Evolutionary conservation across 2,329 filamentous ascomycete genomes (phyloP).

Genomic region (Stachybotrys echinatus): DNA sequence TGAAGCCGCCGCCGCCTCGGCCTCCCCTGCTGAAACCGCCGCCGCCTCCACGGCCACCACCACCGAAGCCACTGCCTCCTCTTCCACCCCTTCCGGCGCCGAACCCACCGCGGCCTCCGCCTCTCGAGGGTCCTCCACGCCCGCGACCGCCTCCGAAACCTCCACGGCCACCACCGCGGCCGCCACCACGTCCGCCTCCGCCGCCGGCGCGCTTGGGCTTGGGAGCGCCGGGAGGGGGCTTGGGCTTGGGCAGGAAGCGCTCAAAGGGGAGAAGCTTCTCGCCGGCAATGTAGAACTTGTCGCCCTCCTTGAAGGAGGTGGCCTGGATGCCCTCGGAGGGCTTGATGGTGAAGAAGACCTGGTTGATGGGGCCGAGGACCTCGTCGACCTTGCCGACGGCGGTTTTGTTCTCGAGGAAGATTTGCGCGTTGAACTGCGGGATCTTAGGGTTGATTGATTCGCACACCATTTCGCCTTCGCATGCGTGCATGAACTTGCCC

Average conservation of each 20-base stretch:
- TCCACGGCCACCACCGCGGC: constrained; percentile 26
- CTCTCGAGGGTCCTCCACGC: constrained; percentile 30
- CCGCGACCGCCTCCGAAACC: constrained; percentile 25
- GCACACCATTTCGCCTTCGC: constrained; percentile 98
- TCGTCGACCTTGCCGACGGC: constrained; percentile 96
- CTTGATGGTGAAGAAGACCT: constrained; percentile 98
- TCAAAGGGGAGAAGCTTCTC: constrained; percentile 95
- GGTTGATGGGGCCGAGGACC: constrained; percentile 93
- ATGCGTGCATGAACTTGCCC: constrained; percentile 89
- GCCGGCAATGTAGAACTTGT: constrained; percentile 93
- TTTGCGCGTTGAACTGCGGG: constrained; percentile 97
- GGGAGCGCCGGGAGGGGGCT: constrained; percentile 60
- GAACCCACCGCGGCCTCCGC: constrained; percentile 35
- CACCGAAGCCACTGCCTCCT: constrained; percentile 26
- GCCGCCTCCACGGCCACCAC: constrained; percentile 23
- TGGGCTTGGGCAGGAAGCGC: constrained; percentile 94
- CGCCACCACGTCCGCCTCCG: constrained; percentile 30
- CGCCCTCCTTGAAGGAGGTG: constrained; percentile 87
- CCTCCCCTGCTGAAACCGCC: constrained; percentile 14
- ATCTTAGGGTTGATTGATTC: constrained; percentile 92
- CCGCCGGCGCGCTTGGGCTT: constrained; percentile 57
- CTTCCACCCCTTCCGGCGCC: constrained; percentile 32
- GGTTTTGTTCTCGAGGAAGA: constrained; percentile 99
- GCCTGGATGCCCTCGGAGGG: constrained; percentile 94
- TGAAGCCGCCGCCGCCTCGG: too few species aligned